Percentiles rank a stretch among this genome's conserved stretches.
phyloP scores from a whole-genome alignment of 1,284 basidiomycete species.

The Trichosporon asahii region DNA sequence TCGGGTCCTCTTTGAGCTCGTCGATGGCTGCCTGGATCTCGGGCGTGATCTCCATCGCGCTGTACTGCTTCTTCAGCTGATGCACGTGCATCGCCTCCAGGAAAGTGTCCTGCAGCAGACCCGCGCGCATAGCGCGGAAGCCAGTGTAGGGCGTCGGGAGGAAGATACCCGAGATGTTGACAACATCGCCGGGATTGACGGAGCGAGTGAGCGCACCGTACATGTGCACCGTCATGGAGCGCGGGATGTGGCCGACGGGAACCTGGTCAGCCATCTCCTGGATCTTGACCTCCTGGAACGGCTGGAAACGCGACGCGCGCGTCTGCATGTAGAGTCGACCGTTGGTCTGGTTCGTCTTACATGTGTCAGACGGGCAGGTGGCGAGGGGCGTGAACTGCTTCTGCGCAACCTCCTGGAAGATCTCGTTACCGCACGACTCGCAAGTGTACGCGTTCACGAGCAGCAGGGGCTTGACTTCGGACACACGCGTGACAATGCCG shows the following conservation, averaged over 20 bases:
- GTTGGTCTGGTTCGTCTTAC: conserved; percentile 79
- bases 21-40: conserved; percentile 71
- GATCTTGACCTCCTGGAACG: conserved; percentile 98
- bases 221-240: conserved; percentile 94
- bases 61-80: conserved; percentile 97
- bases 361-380: conserved; percentile 81
- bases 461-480: conserved; percentile 96
- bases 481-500: conserved; percentile 96
- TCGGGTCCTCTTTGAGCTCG: conserved; percentile 69
- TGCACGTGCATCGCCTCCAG: conserved; percentile 86
- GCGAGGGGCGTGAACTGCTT: conserved; percentile 85
- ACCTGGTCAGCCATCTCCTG: conserved; percentile 99
- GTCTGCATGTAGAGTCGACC: conserved; percentile 98
- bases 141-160: conserved; percentile 86
- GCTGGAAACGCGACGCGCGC: conserved; percentile 91
- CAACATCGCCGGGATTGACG: conserved; percentile 94
- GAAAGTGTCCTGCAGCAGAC: conserved; percentile 94
- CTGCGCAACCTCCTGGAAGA: conserved; percentile 95
- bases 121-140: conserved; percentile 84
- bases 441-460: conserved; percentile 98
- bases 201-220: conserved; percentile 83
- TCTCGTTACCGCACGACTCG: conserved; percentile 95
- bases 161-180: conserved; percentile 85
- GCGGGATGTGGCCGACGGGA: conserved; percentile 96
- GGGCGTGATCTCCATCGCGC: conserved; percentile 85